These are phyloP conservation scores for Epithele typhae DNA, from an alignment of 768 basidiomycete species.

Conservation along the genomic window DNA sequence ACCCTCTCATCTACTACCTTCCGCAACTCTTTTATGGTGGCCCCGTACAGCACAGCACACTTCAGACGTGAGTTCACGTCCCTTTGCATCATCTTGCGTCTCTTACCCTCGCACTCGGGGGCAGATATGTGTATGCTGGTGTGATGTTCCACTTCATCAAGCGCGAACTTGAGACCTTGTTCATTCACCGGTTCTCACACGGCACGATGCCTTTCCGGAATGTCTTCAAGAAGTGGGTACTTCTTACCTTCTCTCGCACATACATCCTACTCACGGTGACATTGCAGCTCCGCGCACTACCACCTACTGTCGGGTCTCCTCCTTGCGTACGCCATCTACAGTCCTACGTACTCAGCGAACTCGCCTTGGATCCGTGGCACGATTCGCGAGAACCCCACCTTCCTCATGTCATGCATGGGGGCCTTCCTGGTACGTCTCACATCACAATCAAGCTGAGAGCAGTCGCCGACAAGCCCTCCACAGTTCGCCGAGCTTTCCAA, in stretches of 20 bases:
- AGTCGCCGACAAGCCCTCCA: not conserved
- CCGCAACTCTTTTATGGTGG: constrained; percentile 67
- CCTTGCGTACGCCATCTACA: constrained; percentile 77
- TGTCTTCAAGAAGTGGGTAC: constrained; percentile 82
- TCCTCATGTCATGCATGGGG: constrained; percentile 61
- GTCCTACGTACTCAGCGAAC: constrained; percentile 67
- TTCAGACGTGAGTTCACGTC: constrained; percentile 66
- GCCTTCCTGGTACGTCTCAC: constrained; percentile 68
- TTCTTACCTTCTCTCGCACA: not conserved
- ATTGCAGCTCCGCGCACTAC: constrained; percentile 80
- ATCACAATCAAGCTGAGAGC: not conserved
- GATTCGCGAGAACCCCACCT: constrained; percentile 56
- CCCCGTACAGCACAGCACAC: constrained; percentile 63
- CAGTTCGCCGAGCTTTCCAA: constrained; percentile 88
- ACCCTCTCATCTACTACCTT: constrained; percentile 77
- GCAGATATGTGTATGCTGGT: constrained; percentile 65
- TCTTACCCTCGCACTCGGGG: too few species aligned
- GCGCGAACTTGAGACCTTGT: constrained; percentile 88
- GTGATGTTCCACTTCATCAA: constrained; percentile 87
- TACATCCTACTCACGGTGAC: constrained; percentile 2
- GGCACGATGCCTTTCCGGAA: constrained; percentile 87
- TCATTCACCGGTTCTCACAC: constrained; percentile 94
- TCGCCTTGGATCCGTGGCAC: constrained; percentile 63
- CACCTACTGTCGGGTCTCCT: constrained; percentile 76
- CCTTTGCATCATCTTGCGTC: not conserved